These are phyloP conservation scores for Mortierella sp. DNA, from an alignment of 371 early-diverging fungal genomes.

Conservation along the genomic window DNA sequence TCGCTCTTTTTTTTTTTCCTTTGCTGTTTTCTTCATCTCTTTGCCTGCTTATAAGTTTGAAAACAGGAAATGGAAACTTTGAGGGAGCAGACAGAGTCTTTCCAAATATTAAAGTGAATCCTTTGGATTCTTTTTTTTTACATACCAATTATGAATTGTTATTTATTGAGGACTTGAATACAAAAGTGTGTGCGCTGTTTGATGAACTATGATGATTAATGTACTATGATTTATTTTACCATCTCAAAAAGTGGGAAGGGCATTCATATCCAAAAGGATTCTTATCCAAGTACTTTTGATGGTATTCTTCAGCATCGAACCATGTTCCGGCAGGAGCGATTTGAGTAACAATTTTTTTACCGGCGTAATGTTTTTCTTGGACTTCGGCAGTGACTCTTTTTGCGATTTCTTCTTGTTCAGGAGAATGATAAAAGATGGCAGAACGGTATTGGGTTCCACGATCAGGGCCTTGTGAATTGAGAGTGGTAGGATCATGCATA, in stretches of 20 bases:
- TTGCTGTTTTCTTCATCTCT: too few relatives aligned
- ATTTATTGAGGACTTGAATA: background rate
- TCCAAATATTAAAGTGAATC: too few relatives aligned
- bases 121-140: too few relatives aligned
- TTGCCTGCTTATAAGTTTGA: background rate
- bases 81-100: too few relatives aligned
- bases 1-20: too few relatives aligned
- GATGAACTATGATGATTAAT: too few relatives aligned
- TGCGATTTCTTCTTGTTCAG: conserved; percentile 82
- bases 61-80: too few relatives aligned
- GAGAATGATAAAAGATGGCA: conserved; percentile 85
- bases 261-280: conserved; percentile 61
- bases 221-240: too few relatives aligned
- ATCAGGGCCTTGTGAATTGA: conserved; percentile 73
- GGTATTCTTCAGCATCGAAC: conserved; percentile 92
- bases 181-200: too few relatives aligned
- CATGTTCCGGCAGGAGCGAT: conserved; percentile 80
- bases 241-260: conserved; percentile 64
- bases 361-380: conserved; percentile 73
- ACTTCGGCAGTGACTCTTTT: conserved; percentile 71
- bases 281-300: conserved; percentile 85
- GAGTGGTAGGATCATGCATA: conserved; percentile 81
- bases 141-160: background rate
- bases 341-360: conserved; percentile 76
- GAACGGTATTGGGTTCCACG: conserved; percentile 90